These are phyloP conservation scores for Flaveria brownii DNA, from an alignment of 129 eudicot species.

Conservation along the genomic window DNA sequence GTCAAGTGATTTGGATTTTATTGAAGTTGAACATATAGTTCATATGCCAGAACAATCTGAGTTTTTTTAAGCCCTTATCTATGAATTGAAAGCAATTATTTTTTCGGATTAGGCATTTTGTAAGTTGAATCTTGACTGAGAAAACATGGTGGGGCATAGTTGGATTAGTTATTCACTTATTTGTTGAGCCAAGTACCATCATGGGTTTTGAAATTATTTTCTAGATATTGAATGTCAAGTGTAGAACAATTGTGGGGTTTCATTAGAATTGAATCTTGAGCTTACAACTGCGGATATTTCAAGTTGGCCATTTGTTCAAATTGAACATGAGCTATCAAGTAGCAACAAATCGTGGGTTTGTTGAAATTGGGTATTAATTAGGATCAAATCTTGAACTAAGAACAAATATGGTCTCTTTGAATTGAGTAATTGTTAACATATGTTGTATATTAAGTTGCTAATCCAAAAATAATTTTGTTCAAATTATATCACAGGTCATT, in stretches of 20 bases:
- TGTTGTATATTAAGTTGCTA: constrained; percentile 6
- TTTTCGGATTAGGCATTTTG: neutral
- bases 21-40: neutral
- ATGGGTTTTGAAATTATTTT: too few relatives aligned
- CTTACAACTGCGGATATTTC: too few relatives aligned
- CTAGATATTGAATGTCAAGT: too few relatives aligned
- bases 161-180: too few relatives aligned
- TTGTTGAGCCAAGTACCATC: too few relatives aligned
- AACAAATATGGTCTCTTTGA: neutral
- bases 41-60: neutral
- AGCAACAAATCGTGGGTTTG: too few relatives aligned
- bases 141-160: neutral
- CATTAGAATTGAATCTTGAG: too few relatives aligned
- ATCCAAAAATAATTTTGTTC: constrained; percentile 1
- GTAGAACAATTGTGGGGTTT: too few relatives aligned
- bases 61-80: neutral
- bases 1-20: constrained; percentile 7
- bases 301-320: too few relatives aligned
- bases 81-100: neutral
- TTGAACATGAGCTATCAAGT: too few relatives aligned
- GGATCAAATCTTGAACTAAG: too few relatives aligned
- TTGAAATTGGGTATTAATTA: too few relatives aligned
- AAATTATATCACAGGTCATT: constrained; percentile 54
- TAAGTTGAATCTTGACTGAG: constrained; percentile 9
- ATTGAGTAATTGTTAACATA: neutral